phyloP scores from a whole-genome alignment of 148 eudicot species.

The Tetragonia tetragonoides region DNA sequence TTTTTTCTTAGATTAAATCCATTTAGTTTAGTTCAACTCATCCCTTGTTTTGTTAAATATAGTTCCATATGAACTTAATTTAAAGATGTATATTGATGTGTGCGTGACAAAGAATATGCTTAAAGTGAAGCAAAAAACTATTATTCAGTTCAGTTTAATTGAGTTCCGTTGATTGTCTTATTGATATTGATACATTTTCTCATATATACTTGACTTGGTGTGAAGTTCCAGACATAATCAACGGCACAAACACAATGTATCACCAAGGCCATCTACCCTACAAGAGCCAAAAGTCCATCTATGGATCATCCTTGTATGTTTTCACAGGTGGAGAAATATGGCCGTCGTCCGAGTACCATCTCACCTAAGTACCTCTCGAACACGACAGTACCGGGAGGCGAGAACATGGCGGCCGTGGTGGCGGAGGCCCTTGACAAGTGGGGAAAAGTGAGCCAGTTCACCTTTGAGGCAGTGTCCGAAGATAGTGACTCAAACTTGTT shows the following conservation, averaged over 20 bases:
- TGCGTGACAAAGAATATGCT: no score
- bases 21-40: no score
- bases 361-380: conserved; percentile 17
- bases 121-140: no score
- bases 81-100: no score
- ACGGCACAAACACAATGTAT: conserved; percentile 27
- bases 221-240: conserved; percentile 32
- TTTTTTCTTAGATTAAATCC: no score
- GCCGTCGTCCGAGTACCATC: conserved; percentile 11
- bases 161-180: no score
- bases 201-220: conserved; percentile 18
- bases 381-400: conserved; percentile 11
- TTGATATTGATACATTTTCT: not conserved
- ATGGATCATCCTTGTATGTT: conserved; percentile 2
- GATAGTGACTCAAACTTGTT: not conserved
- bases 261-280: no score
- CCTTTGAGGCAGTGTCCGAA: not conserved
- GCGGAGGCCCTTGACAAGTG: not conserved
- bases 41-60: no score
- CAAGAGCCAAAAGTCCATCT: conserved; percentile 1
- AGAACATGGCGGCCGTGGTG: conserved; percentile 3
- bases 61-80: no score
- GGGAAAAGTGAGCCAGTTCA: conserved; percentile 6
- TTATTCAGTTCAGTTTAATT: no score
- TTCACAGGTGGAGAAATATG: not conserved